Evolutionary conservation across 441 rosid genomes (phyloP).

Genomic region (Eruca vesicaria): DNA sequence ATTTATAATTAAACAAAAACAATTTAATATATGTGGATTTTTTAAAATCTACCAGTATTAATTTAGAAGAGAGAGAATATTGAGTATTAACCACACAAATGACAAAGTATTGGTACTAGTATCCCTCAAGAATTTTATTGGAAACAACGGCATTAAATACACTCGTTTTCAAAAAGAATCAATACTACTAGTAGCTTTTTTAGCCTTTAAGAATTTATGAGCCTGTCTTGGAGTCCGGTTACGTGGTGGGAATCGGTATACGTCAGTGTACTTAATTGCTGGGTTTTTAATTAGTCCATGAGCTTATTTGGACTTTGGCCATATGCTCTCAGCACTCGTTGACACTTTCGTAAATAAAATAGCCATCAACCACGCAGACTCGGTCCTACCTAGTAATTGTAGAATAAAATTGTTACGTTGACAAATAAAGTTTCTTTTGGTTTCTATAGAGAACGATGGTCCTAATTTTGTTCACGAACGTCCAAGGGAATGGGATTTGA

Average conservation of each 20-base stretch:
- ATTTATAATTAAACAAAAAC: neutral
- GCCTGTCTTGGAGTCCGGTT: slow-evolving; percentile 14
- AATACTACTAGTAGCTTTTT: neutral
- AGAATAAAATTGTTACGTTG: neutral
- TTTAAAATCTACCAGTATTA: neutral
- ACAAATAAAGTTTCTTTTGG: neutral
- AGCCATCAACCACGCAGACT: neutral
- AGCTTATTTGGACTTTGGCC: neutral
- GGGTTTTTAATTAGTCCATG: neutral
- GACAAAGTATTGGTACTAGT: neutral
- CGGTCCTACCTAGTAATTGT: neutral
- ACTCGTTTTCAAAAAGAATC: slow-evolving; percentile 13
- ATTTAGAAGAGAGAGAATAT: neutral
- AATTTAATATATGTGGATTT: neutral
- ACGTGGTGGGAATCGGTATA: slow-evolving; percentile 15
- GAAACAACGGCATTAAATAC: neutral
- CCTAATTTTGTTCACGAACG: neutral
- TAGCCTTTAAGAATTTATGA: slow-evolving; percentile 18
- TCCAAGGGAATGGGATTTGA: neutral
- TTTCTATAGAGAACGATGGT: neutral
- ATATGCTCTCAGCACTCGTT: neutral
- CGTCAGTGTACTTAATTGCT: slow-evolving; percentile 12
- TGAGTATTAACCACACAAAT: neutral
- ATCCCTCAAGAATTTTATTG: neutral
- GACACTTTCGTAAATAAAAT: neutral